Conservation (phyloP, 2,329 filamentous ascomycete species). For the Trichoderma asperellum region DNA sequence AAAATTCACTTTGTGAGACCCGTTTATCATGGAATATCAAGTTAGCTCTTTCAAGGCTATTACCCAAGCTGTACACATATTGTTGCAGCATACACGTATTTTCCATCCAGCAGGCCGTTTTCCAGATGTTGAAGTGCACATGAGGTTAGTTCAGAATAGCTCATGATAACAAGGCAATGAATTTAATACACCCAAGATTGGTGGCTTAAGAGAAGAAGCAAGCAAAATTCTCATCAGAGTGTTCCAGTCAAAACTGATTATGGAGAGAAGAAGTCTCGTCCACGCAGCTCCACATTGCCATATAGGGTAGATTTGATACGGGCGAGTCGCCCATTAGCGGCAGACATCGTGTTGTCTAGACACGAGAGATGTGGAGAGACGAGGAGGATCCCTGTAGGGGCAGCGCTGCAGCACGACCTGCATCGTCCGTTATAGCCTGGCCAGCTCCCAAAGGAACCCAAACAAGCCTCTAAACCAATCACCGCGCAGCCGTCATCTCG, state of each 20-base stretch:
- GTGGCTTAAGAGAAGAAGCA: neutral
- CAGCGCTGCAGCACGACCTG: slow-evolving; percentile 16
- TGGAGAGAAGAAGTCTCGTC: neutral
- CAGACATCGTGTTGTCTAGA: slow-evolving; percentile 11
- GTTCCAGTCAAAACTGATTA: neutral
- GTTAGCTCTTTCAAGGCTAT: too few relatives aligned
- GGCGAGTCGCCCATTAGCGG: slow-evolving; percentile 6
- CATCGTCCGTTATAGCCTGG: slow-evolving; percentile 8
- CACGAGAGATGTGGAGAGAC: neutral
- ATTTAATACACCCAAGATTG: neutral
- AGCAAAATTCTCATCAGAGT: neutral
- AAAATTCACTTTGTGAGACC: neutral
- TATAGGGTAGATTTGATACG: slow-evolving; percentile 10
- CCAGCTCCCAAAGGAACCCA: neutral
- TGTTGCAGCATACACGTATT: too few relatives aligned
- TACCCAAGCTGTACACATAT: too few relatives aligned
- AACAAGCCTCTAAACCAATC: neutral
- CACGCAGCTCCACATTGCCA: neutral
- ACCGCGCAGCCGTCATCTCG: slow-evolving; percentile 1
- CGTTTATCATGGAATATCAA: neutral
- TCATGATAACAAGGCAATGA: neutral
- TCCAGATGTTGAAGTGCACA: neutral
- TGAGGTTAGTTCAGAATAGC: neutral
- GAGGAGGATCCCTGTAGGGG: slow-evolving; percentile 16
- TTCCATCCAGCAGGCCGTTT: too few relatives aligned